Evolutionary conservation across 495 filamentous ascomycete species (phyloP), one percentile per base, ranked within the genome.

Genomic region (Penicillium atrosanguineum): DNA sequence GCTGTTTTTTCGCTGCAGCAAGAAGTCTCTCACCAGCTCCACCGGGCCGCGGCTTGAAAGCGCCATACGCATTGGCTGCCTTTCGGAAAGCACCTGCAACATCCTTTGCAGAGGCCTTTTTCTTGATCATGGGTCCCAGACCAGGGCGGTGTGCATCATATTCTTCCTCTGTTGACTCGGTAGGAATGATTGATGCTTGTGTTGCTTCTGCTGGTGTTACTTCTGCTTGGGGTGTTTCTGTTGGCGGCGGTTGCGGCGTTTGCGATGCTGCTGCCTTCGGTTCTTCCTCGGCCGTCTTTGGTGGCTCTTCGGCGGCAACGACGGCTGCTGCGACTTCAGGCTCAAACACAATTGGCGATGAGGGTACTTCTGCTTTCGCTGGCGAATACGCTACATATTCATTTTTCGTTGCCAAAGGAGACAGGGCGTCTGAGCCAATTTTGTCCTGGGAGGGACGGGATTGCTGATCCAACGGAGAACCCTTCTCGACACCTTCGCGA

Each of bases 91-190:
- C 76, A 31, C 84, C 85, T 23, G 88, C 89, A 59, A 94, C 77
- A 40, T 94, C 87, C 28, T 75, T 80, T 44, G 69, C 79, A 0
- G 84, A 85, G 2, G 31, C 14, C 59, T 82, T 83, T 51, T 91
- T 87, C 69, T 92, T 94, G 50, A 96, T 85, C 91, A 95, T 96
- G 36, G 91, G 90, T 0, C 89, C 90, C 19, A 96, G 81, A 1
- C 91, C 91, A 26, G 91, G 91, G 18, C 89, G 82, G 58, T 83
- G 77, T 23, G 64, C 68, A 39, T 79, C 80, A 7, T 34, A 11
- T 14, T 69, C 79, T 23, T 87, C 84, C 23, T 71, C 74, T 23
- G 72, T 70, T 5, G 72, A 48, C 39, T 50, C 48, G 2, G 31
- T 11, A 5, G 46, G 26, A 38, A 23, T 25, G 18, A 47, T 25